phyloP scores from a whole-genome alignment of 768 basidiomycete species.

The Fistulinella prunicolor region DNA sequence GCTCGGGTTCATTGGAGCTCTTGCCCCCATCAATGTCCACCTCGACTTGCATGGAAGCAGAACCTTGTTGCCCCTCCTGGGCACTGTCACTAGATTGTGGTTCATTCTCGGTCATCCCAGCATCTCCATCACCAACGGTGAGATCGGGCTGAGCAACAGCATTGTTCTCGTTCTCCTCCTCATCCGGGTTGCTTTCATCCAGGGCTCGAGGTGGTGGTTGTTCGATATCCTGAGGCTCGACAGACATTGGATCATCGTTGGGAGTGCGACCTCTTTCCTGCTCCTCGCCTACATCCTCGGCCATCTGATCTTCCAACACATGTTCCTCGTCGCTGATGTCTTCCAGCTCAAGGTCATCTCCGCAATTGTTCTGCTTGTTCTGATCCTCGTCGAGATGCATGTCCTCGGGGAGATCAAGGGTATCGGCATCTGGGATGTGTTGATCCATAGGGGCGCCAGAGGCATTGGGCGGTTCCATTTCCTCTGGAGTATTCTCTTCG shows the following conservation, averaged over 20 bases:
- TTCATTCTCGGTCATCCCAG: conserved; percentile 14
- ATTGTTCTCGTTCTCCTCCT: conserved; percentile 24
- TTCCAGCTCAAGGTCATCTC: conserved; percentile 33
- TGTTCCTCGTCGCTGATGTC: conserved; percentile 35
- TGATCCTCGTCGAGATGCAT: conserved; percentile 53
- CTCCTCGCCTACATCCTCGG: conserved; percentile 22
- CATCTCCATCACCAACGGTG: conserved; percentile 24
- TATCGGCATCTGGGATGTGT: conserved; percentile 72
- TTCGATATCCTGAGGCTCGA: conserved; percentile 25
- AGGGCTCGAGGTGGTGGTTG: conserved; percentile 16
- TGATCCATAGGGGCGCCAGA: conserved; percentile 74
- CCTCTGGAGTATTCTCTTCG: conserved; percentile 39
- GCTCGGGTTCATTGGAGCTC: conserved; percentile 23
- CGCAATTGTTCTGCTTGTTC: conserved; percentile 27
- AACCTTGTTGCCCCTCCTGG: conserved; percentile 22
- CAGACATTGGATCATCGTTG: conserved; percentile 20
- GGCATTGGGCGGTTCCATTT: conserved; percentile 44
- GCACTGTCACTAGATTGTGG: conserved; percentile 17
- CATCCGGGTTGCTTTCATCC: conserved; percentile 24
- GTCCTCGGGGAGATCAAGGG: conserved; percentile 87
- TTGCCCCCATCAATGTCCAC: conserved; percentile 16
- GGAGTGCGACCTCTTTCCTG: conserved; percentile 5
- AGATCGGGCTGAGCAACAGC: conserved; percentile 39
- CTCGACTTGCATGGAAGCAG: conserved; percentile 14
- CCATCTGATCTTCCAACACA: conserved; percentile 23